Conservation (phyloP, 2,329 filamentous ascomycete species). For the Cercospora sp. region DNA sequence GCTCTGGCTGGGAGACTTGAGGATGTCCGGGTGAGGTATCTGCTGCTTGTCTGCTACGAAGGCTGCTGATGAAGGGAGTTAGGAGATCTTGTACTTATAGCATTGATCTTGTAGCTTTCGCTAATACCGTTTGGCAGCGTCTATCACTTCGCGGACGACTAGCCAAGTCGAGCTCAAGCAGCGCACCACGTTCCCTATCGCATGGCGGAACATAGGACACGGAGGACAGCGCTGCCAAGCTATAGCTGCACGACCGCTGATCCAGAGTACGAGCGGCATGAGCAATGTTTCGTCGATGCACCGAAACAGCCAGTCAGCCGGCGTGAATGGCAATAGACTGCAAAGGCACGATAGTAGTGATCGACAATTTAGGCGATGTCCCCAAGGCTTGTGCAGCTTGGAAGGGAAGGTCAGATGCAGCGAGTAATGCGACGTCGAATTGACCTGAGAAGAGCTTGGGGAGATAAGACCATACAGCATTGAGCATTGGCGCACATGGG, state of each 20-base stretch:
- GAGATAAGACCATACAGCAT: slow-evolving; percentile 23
- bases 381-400: slow-evolving; percentile 4
- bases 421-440: background rate
- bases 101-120: background rate
- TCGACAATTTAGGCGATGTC: slow-evolving; percentile 4
- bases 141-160: background rate
- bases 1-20: background rate
- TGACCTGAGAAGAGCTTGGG: background rate
- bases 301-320: slow-evolving; percentile 17
- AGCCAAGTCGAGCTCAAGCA: background rate
- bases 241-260: slow-evolving; percentile 14
- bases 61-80: background rate
- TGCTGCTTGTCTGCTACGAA: background rate
- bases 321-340: background rate
- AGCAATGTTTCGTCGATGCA: background rate
- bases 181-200: slow-evolving; percentile 11
- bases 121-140: background rate
- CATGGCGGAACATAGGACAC: background rate
- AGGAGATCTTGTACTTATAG: slow-evolving; percentile 17
- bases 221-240: background rate
- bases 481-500: slow-evolving; percentile 25
- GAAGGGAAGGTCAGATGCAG: slow-evolving; percentile 22
- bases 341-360: background rate
- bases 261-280: slow-evolving; percentile 12
- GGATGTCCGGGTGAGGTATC: slow-evolving; percentile 3